Base-by-base conservation (phyloP, 164 flowering plant species). In the Chimonanthus salicifolius region DNA sequence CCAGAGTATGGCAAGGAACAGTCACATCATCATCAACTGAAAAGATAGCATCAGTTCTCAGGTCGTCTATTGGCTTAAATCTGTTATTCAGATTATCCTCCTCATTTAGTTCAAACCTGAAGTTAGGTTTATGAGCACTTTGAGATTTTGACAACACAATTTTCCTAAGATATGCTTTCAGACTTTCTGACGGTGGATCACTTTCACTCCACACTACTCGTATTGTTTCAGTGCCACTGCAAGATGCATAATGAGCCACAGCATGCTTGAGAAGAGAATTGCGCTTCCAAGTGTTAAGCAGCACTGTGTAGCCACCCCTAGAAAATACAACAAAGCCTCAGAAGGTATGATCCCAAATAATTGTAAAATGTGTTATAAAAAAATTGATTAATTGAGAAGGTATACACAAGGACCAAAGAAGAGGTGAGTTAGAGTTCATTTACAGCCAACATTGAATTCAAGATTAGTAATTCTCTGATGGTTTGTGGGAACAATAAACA, bases 11-110 rank as follows among this genome's bases (percentile, higher is more conserved):
- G 75, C 90, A 87, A 2, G 84, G 85, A 71, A 87, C 85, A 74
- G 84, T 75, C 11, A 87, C 87, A 76, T 84, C 87, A 81, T 87
- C 90, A 77, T 85, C 88, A 54, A 87, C 78, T 2, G 90, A 87
- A 80, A 87, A 87, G 47, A 87, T 78, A 47, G 88, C 90, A 76
- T 85, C 86, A n/a, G 87, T 85, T 67, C 78, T 80, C 21, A 83
- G 80, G 71, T 83, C 86, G 71, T 62, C 50, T 62, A 85, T 80
- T 51, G 86, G 85, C 76, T 85, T 87, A 64, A 85, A 87, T 62
- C 88, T 77, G 49, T 84, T 85, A 70, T 84, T 87, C 74, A 83
- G 74, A 82, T 80, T 75, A 74, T 87, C 86, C 62, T 85, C 86
- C 77, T 71, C 78, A 75, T 82, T 81, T 16, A 87, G 58, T 54